These are phyloP conservation scores for Plasmodium blacklocki DNA, from an alignment of 169 alveolate species.

Conservation along the genomic window DNA sequence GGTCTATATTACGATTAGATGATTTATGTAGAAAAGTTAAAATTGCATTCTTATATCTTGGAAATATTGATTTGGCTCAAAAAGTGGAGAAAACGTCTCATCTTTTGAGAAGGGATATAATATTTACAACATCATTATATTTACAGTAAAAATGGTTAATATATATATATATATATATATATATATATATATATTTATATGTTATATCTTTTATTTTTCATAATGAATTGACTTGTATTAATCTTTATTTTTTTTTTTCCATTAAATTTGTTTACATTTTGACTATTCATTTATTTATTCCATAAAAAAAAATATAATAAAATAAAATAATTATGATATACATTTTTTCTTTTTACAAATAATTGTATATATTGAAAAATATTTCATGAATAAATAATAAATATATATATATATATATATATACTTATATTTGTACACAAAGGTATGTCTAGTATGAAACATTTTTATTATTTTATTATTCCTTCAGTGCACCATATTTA, in stretches of 20 bases:
- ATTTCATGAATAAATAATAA: too few relatives aligned
- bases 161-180: constrained; percentile 3
- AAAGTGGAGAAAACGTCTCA: constrained; percentile 88
- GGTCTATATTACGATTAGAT: constrained; percentile 92
- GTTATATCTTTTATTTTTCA: neutral
- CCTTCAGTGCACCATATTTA: neutral
- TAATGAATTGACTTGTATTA: neutral
- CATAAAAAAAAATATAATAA: too few relatives aligned
- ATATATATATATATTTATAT: neutral
- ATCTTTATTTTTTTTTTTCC: neutral
- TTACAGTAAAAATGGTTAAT: constrained; percentile 73
- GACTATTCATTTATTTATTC: neutral
- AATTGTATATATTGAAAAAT: too few relatives aligned
- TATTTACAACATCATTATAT: constrained; percentile 94
- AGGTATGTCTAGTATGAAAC: too few relatives aligned
- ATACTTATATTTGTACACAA: neutral
- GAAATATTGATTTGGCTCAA: constrained; percentile 88
- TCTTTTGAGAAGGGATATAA: constrained; percentile 93
- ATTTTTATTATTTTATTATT: too few relatives aligned
- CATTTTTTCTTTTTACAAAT: too few relatives aligned
- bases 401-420: too few relatives aligned
- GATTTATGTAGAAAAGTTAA: constrained; percentile 89
- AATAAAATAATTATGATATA: too few relatives aligned
- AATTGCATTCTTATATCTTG: constrained; percentile 91
- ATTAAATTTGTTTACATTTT: neutral